Evolutionary conservation across 192 early-diverging fungal genomes (phyloP).

Genomic region (Phlyctochytrium bullatum): DNA sequence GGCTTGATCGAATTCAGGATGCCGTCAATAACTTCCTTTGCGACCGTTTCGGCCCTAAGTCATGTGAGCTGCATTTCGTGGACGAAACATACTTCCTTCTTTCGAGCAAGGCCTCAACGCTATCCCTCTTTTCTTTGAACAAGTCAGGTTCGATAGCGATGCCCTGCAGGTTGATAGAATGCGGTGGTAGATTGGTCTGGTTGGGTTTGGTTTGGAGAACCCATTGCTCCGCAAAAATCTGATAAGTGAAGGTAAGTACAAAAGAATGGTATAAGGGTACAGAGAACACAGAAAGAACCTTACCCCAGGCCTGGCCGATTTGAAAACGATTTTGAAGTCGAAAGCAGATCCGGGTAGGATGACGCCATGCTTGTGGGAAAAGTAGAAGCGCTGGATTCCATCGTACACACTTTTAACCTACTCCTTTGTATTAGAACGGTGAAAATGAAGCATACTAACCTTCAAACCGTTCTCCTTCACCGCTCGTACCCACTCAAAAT

Average conservation of each 20-base stretch:
- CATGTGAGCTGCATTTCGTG: not conserved
- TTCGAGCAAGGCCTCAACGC: conserved; percentile 25
- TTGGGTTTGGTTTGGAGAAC: conserved; percentile 26
- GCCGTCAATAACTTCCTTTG: conserved; percentile 28
- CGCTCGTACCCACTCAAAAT: conserved; percentile 42
- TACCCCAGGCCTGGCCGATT: conserved; percentile 40
- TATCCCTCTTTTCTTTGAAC: conserved; percentile 20
- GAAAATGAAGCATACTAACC: conserved; percentile 17
- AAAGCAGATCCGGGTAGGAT: conserved; percentile 49
- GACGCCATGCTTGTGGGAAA: conserved; percentile 43
- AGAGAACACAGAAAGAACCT: not conserved
- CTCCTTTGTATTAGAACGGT: not conserved
- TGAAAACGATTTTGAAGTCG: conserved; percentile 53
- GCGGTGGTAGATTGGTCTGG: conserved; percentile 12
- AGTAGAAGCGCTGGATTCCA: conserved; percentile 45
- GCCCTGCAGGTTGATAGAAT: conserved; percentile 36
- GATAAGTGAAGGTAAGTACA: not conserved
- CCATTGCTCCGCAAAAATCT: conserved; percentile 46
- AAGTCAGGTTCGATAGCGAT: conserved; percentile 46
- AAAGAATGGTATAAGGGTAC: not conserved
- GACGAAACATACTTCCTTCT: conserved; percentile 22
- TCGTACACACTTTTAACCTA: conserved; percentile 33
- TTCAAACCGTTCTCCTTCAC: conserved; percentile 33
- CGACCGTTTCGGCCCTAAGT: conserved; percentile 34
- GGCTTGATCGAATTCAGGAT: conserved; percentile 18